These are phyloP conservation scores for Candida loeiensis DNA, from an alignment of 805 yeast species.

Conservation along the genomic window DNA sequence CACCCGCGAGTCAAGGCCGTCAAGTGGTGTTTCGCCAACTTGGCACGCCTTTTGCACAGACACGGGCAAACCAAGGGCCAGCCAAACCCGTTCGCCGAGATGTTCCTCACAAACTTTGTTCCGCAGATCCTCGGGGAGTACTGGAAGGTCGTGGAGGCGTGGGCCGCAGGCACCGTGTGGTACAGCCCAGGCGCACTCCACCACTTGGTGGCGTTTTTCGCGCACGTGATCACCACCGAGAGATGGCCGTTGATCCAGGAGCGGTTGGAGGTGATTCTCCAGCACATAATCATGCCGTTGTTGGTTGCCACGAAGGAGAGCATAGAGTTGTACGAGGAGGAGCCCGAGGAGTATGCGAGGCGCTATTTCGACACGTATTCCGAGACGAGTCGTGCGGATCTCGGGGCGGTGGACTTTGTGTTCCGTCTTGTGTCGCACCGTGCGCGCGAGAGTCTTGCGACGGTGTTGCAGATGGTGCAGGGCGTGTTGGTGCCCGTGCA, in stretches of 20 bases:
- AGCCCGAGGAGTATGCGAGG: constrained; percentile 44
- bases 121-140: constrained; percentile 42
- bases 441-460: constrained; percentile 36
- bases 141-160: constrained; percentile 40
- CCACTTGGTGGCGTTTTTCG: constrained; percentile 43
- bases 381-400: constrained; percentile 47
- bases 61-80: too few relatives aligned
- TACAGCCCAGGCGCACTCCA: constrained; percentile 38
- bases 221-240: constrained; percentile 38
- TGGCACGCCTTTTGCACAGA: constrained; percentile 38
- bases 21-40: constrained; percentile 45
- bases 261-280: constrained; percentile 39
- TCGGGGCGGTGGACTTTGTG: constrained; percentile 47
- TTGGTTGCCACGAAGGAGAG: constrained; percentile 36
- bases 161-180: constrained; percentile 40
- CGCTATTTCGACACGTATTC: constrained; percentile 45
- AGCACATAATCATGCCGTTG: constrained; percentile 40
- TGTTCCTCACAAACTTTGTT: constrained; percentile 35
- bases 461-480: constrained; percentile 30
- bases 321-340: constrained; percentile 43
- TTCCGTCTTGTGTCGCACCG: constrained; percentile 35
- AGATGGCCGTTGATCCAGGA: constrained; percentile 36
- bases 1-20: constrained; percentile 44
- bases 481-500: constrained; percentile 27
- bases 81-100: constrained; percentile 31